A percentile compares a stretch with the other conserved stretches of the same genome.
Evolutionary conservation across 345 rosid genomes (phyloP).

Genomic region (Stellera chamaejasme): DNA sequence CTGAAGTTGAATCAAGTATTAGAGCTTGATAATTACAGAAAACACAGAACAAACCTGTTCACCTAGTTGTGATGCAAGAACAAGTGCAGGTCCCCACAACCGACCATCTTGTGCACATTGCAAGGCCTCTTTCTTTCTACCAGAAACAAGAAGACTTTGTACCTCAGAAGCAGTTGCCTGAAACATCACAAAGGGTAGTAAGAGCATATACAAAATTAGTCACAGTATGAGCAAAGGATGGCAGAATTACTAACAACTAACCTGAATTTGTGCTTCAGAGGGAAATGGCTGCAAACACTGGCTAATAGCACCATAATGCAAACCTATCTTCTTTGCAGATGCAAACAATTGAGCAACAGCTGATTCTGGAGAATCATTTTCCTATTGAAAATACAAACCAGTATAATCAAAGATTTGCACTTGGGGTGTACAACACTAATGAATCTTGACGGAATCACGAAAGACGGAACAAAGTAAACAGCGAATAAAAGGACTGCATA

Average conservation of each 20-base stretch:
- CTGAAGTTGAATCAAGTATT: constrained; percentile 4
- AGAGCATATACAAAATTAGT: constrained; percentile 8
- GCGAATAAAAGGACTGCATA: not conserved
- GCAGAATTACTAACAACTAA: constrained; percentile 15
- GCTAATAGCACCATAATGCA: constrained; percentile 43
- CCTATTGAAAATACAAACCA: constrained; percentile 35
- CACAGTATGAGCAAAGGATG: not conserved
- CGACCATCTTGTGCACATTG: constrained; percentile 86
- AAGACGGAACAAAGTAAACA: not conserved
- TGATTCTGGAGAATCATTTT: constrained; percentile 72
- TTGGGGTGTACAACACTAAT: not conserved
- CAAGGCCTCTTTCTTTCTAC: constrained; percentile 82
- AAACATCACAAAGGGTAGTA: constrained; percentile 10
- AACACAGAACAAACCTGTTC: constrained; percentile 53
- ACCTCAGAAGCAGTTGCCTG: constrained; percentile 95
- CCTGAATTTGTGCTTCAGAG: constrained; percentile 82
- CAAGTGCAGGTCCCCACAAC: constrained; percentile 98
- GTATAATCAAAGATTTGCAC: not conserved
- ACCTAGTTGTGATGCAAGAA: constrained; percentile 92
- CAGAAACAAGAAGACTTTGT: constrained; percentile 90
- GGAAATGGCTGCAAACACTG: constrained; percentile 81
- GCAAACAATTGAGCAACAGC: constrained; percentile 91
- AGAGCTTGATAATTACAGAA: constrained; percentile 4
- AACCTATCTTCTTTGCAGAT: constrained; percentile 52
- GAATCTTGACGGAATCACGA: not conserved